Percentiles rank a stretch among this genome's conserved stretches.
Conservation (phyloP, 345 rosid genomes). For the Citrus sinensis region DVS_A1.0 CM039162.1:20637501-20638000, state of each 20-base stretch:
- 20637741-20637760: slow-evolving; percentile 67
- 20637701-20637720: slow-evolving; percentile 62
- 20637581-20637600: slow-evolving; percentile 98
- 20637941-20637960: not conserved
- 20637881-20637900: slow-evolving; percentile 9
- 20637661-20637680: not conserved
- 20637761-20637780: slow-evolving; percentile 38
- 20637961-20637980: not conserved
- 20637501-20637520: not conserved
- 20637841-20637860: slow-evolving; percentile 57
- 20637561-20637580: slow-evolving; percentile 91
- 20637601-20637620: slow-evolving; percentile 47
- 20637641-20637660: not conserved
- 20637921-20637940: not conserved
- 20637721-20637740: slow-evolving; percentile 53
- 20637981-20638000: not conserved
- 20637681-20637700: slow-evolving; percentile 98
- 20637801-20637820: slow-evolving; percentile 14
- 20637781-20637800: slow-evolving; percentile 28
- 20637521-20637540: slow-evolving; percentile 79
- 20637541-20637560: slow-evolving; percentile 98
- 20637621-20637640: not conserved
- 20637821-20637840: slow-evolving; percentile 35
- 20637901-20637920: not conserved
- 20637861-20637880: slow-evolving; percentile 41